Base-by-base conservation (phyloP, 1,284 basidiomycete species). In the Ustilago esculenta region DNA sequence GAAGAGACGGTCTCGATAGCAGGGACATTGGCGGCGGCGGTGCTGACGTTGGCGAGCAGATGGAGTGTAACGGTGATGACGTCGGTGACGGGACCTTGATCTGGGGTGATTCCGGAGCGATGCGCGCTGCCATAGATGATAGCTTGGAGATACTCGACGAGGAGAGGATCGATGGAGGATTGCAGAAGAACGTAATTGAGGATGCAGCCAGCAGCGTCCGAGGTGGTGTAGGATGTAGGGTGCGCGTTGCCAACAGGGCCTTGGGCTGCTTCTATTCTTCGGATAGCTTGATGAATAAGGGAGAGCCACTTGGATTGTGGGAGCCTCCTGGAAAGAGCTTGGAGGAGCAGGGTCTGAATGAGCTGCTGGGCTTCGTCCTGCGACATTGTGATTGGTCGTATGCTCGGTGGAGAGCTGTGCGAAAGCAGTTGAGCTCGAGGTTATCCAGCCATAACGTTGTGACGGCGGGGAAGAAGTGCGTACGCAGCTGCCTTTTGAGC, bases 21-120 rank as follows among this genome's bases (percentile, higher is more conserved):
- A 12, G 57, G 45, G 1, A 71, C 50, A 9, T 58, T 65, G 30
- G 43, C 25, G 5, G 55, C n/a, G 29, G 50, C 18, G 7, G 36
- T 14, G 15, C 30, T 23, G 18, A 60, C 36, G 17, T 54, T 56
- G 35, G 63, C 49, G 11, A 71, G 47, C 1, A 71, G 48, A 17
- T 65, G 42, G 15, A 71, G 50, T 1, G 68, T 66, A 39, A 55
- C 51, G 5, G 57, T 60, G 57, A 71, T 57, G 34, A 57, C 61
- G 21, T 71, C 60, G n/a, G 57, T 66, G 18, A 71, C 15, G n/a
- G 68, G 61, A 5, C 61, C 61, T 36, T 71, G 61, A 30, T 71
- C 61, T 2, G 57, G 46, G 1, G 27, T 20, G 54, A 65, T 23
- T 11, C 61, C 68, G 6, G 56, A 56, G 9, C 49, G 61, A 15